Conservation (phyloP, 169 alveolate genomes). For the Plasmodium gallinaceum region DNA sequence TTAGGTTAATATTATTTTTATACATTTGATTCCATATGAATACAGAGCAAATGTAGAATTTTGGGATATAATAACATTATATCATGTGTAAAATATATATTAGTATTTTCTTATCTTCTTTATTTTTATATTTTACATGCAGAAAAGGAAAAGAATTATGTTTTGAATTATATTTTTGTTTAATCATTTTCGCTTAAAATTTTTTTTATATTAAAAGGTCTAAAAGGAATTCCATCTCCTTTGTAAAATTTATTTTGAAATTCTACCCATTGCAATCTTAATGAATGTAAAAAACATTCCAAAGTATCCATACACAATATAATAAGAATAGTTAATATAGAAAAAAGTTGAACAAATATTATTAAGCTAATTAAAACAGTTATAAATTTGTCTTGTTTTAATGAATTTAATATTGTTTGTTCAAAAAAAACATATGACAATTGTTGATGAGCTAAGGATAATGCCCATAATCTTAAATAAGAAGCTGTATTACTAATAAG, state of each 20-base stretch:
- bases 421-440: slow-evolving; percentile 95
- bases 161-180: too few relatives aligned
- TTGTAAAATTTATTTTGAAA: slow-evolving; percentile 99
- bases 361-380: slow-evolving; percentile 81
- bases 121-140: neutral
- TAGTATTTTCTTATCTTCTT: neutral
- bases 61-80: too few relatives aligned
- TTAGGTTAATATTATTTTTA: too few relatives aligned
- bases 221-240: slow-evolving; percentile 95
- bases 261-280: slow-evolving; percentile 99
- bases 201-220: slow-evolving; percentile 70
- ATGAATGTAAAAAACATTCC: slow-evolving; percentile 99
- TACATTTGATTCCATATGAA: too few relatives aligned
- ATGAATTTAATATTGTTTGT: slow-evolving; percentile 82
- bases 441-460: slow-evolving; percentile 99
- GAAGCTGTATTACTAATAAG: slow-evolving; percentile 99
- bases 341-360: slow-evolving; percentile 89
- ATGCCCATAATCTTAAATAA: slow-evolving; percentile 99
- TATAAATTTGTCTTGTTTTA: slow-evolving; percentile 68
- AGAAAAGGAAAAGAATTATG: too few relatives aligned
- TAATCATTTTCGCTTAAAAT: slow-evolving; percentile 34
- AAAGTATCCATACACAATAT: slow-evolving; percentile 98
- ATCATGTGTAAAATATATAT: neutral
- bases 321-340: slow-evolving; percentile 95
- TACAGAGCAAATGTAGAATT: too few relatives aligned